Evolutionary conservation across 768 basidiomycete species (phyloP), one percentile per base, ranked within the genome.

Genomic region (Inosperma sp.): DNA sequence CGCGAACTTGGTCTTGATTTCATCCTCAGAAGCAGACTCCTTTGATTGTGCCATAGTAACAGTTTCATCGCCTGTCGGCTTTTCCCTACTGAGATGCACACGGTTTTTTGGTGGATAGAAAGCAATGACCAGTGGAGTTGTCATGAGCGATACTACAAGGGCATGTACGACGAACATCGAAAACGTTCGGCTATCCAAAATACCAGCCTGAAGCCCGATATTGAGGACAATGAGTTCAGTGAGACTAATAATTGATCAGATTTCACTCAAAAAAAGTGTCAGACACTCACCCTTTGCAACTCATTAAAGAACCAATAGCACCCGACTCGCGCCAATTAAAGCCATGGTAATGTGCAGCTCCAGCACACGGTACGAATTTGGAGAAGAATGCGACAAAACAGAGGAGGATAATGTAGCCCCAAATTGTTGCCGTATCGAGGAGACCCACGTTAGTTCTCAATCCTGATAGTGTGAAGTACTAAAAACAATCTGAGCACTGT

Each of bases 191-290:
- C 73, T 67, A 60, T 81, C 74, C 39, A 87, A 73, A 49, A 88
- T 82, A 10, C 69, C 68, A 3, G 88, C 88, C 53, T 73, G 65
- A 7, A 89, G 73, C 43, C 93, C 93, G 55, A 94, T 83, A 62
- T 96, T 96, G 61, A 94, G 79, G 7, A 93, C 92, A 56, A 96
- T 93, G 23, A 94, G 80, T 64, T 94, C 92, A 21, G 93, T 90
- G 17, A 83, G 71, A 27, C 82, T 83, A 51, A 31, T 27, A 5
- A 35, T 48, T 8, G 29, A 14, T 27, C 13, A 7, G 43, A 30
- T 17, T 43, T 5, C 17, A 17, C 19, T 27, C 14, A 35, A 37
- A 14, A n/a, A 29, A n/a, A 8, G 19, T n/a, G 17, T 13, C 10
- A 34, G 16, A 48, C 16, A 67, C 78, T 40, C 52, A 86, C 85